Evolutionary conservation across 345 rosid species (phyloP).

Genomic region (Cochlearia excelsa): DNA sequence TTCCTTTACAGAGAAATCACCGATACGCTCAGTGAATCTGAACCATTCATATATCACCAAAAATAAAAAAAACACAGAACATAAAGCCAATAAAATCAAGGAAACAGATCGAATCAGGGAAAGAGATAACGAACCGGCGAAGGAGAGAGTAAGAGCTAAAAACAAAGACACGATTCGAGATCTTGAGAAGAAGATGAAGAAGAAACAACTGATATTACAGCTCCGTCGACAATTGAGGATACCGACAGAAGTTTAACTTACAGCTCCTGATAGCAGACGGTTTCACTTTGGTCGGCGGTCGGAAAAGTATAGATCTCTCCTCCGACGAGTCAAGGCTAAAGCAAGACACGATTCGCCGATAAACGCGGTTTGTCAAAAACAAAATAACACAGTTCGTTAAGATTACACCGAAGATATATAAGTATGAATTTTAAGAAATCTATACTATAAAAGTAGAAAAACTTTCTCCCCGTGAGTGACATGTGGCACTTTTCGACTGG

Average conservation of each 20-base stretch:
- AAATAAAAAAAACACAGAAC: background rate
- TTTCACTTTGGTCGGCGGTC: background rate
- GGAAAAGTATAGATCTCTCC: constrained; percentile 18
- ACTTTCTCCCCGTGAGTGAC: too few species aligned
- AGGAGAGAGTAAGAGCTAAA: constrained; percentile 1
- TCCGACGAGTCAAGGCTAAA: background rate
- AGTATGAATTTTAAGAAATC: too few species aligned
- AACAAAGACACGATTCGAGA: constrained; percentile 7
- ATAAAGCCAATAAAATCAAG: background rate
- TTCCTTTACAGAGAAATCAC: too few species aligned
- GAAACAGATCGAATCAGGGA: constrained; percentile 22
- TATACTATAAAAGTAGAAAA: too few species aligned
- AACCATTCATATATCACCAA: too few species aligned
- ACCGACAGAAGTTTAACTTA: background rate
- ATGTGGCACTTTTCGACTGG: too few species aligned
- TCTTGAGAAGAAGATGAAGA: constrained; percentile 24
- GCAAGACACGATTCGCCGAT: constrained; percentile 27
- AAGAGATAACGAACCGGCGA: constrained; percentile 25
- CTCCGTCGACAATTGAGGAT: constrained; percentile 4
- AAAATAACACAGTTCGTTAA: constrained; percentile 18
- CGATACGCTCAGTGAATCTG: too few species aligned
- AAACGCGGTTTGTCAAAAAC: constrained; percentile 25
- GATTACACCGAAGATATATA: constrained; percentile 20
- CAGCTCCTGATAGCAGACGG: background rate
- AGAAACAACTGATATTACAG: constrained; percentile 5